Conservation (phyloP, 768 basidiomycete species). For the Podaxis sp. region DNA sequence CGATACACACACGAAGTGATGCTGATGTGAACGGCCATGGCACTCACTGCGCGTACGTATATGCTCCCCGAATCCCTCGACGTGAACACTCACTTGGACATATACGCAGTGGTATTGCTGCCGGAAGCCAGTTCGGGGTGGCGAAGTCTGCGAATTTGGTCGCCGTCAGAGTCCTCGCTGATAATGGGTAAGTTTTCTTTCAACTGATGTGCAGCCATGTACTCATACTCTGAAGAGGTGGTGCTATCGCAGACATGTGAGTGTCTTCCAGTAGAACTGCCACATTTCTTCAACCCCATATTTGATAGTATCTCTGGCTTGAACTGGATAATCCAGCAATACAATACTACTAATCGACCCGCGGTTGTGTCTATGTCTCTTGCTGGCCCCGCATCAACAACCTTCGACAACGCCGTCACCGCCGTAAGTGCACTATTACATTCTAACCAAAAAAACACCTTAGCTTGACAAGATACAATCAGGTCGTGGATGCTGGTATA, state of each 20-base stretch:
- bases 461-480: neutral
- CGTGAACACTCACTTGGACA: neutral
- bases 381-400: constrained; percentile 22
- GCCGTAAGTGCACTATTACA: constrained; percentile 11
- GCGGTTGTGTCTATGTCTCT: constrained; percentile 33
- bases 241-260: constrained; percentile 5
- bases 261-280: neutral
- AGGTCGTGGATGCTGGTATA: constrained; percentile 25
- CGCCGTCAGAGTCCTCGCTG: constrained; percentile 36
- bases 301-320: constrained; percentile 24
- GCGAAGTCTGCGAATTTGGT: constrained; percentile 28
- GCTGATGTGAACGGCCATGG: constrained; percentile 35
- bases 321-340: constrained; percentile 24
- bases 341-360: constrained; percentile 20
- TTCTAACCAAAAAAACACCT: neutral
- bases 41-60: constrained; percentile 25
- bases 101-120: constrained; percentile 18
- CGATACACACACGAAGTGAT: neutral
- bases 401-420: constrained; percentile 28
- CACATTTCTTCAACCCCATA: too few species aligned
- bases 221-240: neutral
- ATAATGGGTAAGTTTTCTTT: constrained; percentile 20
- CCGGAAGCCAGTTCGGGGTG: constrained; percentile 20
- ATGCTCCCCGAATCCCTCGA: neutral
- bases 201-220: neutral